Percentiles rank a stretch among this genome's conserved stretches.
These are phyloP conservation scores for Cucurbita ficifolia DNA, from an alignment of 306 rosid genomes.

Conservation along the genomic window DNA sequence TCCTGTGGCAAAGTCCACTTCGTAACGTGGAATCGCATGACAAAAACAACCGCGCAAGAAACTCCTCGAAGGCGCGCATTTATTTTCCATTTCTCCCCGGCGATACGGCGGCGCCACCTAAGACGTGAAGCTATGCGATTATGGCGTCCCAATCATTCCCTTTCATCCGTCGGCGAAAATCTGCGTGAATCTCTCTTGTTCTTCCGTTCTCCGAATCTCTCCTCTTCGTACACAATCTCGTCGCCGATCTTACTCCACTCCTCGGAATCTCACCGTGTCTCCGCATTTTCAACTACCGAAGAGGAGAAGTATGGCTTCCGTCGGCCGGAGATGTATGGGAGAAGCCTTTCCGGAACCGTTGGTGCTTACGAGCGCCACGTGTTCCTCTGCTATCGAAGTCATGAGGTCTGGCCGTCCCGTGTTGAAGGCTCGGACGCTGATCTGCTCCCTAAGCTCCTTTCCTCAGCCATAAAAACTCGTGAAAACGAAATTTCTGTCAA, in stretches of 20 bases:
- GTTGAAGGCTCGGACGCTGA: conserved; percentile 60
- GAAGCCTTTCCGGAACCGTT: conserved; percentile 52
- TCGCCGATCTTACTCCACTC: neutral
- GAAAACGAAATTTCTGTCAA: conserved; percentile 29
- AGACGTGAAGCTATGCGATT: conserved; percentile 12
- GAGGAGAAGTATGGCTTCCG: conserved; percentile 55
- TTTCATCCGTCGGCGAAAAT: neutral
- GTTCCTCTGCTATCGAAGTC: conserved; percentile 70
- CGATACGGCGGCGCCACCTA: neutral
- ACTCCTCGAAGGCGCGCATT: neutral
- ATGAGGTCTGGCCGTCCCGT: conserved; percentile 49
- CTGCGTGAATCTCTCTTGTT: neutral
- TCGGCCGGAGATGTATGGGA: conserved; percentile 69
- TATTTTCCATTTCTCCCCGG: neutral
- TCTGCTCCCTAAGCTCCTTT: conserved; percentile 48
- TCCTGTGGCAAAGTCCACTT: neutral
- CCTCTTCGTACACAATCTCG: neutral
- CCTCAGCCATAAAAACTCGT: conserved; percentile 36
- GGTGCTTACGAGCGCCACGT: conserved; percentile 72
- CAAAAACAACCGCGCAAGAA: neutral
- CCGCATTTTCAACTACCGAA: conserved; percentile 8
- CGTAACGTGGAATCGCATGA: neutral
- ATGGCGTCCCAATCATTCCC: conserved; percentile 8
- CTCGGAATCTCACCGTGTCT: conserved; percentile 26
- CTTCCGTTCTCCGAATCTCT: neutral